Evolutionary conservation across 208 protist species (phyloP).

Genomic region (Tritrichomonas foetus): DNA sequence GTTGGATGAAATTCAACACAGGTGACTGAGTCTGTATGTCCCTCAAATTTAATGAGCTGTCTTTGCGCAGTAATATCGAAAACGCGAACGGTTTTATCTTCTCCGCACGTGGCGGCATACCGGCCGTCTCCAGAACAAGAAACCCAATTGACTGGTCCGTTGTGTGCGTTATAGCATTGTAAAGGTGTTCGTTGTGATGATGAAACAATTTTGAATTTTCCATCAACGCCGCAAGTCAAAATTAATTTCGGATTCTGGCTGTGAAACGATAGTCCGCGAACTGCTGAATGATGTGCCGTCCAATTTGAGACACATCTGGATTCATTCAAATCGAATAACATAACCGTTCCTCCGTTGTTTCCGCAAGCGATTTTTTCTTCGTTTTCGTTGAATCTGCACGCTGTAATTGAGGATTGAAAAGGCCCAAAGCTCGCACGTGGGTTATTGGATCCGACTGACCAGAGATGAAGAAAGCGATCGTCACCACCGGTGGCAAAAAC

Average conservation of each 20-base stretch:
- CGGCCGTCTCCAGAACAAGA: background rate
- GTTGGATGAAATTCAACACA: slow-evolving; percentile 9
- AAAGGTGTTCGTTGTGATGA: background rate
- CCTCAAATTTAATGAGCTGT: background rate
- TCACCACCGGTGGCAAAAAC: slow-evolving; percentile 10
- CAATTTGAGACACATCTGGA: background rate
- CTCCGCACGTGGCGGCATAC: background rate
- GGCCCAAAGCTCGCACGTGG: background rate
- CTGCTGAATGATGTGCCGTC: background rate
- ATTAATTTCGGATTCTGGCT: background rate
- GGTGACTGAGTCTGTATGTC: background rate
- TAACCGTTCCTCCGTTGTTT: background rate
- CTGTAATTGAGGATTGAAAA: slow-evolving; percentile 7
- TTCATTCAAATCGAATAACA: slow-evolving; percentile 29
- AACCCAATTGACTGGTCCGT: background rate
- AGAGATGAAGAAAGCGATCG: background rate
- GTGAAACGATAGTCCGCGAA: background rate
- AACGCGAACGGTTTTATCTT: background rate
- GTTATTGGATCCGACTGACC: background rate
- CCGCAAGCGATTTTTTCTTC: background rate
- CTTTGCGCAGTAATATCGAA: background rate
- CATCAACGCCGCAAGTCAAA: background rate
- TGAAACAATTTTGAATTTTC: slow-evolving; percentile 31
- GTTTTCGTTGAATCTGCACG: background rate
- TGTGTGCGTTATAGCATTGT: background rate